Conservation (phyloP, 1,284 basidiomycete genomes). For the Uromyces viciae-fabae region DNA sequence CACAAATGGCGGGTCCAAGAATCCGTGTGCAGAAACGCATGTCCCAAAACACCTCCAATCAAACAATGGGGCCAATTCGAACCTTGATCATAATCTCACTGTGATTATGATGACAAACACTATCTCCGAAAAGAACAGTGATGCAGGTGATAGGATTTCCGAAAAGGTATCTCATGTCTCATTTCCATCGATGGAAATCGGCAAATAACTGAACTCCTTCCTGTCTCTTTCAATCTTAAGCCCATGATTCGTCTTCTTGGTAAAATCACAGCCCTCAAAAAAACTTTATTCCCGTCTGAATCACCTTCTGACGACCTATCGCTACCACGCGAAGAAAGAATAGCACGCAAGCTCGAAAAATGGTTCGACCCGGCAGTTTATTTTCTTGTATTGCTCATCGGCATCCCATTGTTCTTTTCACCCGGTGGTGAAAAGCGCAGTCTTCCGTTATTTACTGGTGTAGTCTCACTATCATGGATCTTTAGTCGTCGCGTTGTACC, state of each 20-base stretch:
- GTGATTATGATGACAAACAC: too few relatives aligned
- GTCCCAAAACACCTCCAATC: neutral
- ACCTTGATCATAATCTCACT: neutral
- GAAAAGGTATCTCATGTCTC: too few relatives aligned
- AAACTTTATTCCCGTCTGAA: neutral
- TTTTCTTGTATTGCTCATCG: constrained; percentile 26
- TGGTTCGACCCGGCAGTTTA: constrained; percentile 42
- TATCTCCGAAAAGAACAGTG: too few relatives aligned
- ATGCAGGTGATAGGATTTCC: too few relatives aligned
- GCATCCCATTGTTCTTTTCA: constrained; percentile 33
- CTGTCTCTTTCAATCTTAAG: too few relatives aligned
- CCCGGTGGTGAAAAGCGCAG: constrained; percentile 30
- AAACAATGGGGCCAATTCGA: neutral
- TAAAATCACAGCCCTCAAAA: too few relatives aligned
- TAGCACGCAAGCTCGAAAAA: constrained; percentile 1
- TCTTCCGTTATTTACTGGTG: constrained; percentile 34
- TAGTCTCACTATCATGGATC: constrained; percentile 35
- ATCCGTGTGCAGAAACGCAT: too few relatives aligned
- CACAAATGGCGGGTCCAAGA: too few relatives aligned
- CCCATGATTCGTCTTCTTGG: too few relatives aligned
- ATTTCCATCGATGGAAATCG: too few relatives aligned
- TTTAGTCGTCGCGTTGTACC: constrained; percentile 32
- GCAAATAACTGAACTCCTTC: too few relatives aligned
- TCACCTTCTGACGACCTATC: neutral
- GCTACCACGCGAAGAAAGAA: neutral